Evolutionary conservation across 306 rosid species (phyloP), one percentile per base, ranked within the genome.

Genomic region (Heteromeles arbutifolia): DNA sequence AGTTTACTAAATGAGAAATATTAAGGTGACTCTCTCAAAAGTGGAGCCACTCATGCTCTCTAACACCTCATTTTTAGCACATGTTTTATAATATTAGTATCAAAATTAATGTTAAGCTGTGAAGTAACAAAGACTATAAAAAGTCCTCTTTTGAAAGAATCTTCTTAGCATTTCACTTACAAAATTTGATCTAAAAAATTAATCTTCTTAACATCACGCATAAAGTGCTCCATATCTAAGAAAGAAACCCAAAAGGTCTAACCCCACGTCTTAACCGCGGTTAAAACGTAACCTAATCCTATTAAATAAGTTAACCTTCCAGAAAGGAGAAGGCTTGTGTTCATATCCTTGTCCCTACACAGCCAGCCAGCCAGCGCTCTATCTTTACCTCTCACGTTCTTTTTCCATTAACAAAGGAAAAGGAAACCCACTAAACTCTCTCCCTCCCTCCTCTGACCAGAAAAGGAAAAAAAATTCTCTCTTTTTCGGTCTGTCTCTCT

Each of bases 21-120:
- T 7, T 6, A 7, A 7, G 2, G 39, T 6, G 39, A 6, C 1
- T 34, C 6, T 6, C 41, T 0, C 2, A 34, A 34, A 32, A 34
- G 39, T 34, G 6, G 0, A 34, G 6, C 8, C 6, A 0, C 7
- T 37, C 2, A 2, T 7, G 9, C 0, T 37, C 0, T 1, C 0
- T 8, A 0, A 6, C 9, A 1, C 0, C 8, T 34, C 0, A 34
- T 6, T 6, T 34, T 34, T 34, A 6, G 6, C 9, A 34, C 8
- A 34, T 34, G 9, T 7, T 37, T 37, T 37, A 6, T 37, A 37
- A 37, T 37, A 0, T 7, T 37, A 37, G 2, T 7, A 37, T 0
- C 0, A 37, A 7, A 34, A 34, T 34, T 7, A 0, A 37, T 0
- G 0, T 37, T 37, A 37, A 37, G 7, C 2, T n/a, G 2, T 37